These are phyloP conservation scores for Barnettozyma hawaiiensis DNA, from an alignment of 1,139 yeast genomes.

Conservation along the genomic window DNA sequence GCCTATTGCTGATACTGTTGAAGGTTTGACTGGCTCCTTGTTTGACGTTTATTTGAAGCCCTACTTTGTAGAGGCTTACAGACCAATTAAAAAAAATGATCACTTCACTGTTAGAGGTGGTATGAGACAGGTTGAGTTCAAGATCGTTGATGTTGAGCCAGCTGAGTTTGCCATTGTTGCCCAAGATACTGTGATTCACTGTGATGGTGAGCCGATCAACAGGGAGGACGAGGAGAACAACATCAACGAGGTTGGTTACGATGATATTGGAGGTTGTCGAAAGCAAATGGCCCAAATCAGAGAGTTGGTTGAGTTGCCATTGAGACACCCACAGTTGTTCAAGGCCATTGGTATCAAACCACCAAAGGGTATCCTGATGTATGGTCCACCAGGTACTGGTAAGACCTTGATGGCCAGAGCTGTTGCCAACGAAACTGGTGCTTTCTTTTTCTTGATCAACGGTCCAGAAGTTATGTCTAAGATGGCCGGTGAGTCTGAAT, in stretches of 20 bases:
- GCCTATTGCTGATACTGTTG: slow-evolving; percentile 97
- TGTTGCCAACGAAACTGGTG: slow-evolving; percentile 98
- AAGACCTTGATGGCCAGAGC: slow-evolving; percentile 99
- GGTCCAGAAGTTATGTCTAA: slow-evolving; percentile 99
- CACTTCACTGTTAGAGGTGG: slow-evolving; percentile 96
- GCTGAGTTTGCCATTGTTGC: slow-evolving; percentile 97
- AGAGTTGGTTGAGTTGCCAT: slow-evolving; percentile 92
- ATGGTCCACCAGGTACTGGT: slow-evolving; percentile 99
- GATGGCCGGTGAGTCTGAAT: slow-evolving; percentile 99
- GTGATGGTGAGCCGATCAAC: slow-evolving; percentile 98
- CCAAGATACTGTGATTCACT: slow-evolving; percentile 95
- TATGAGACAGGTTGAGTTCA: slow-evolving; percentile 98
- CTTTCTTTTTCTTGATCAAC: slow-evolving; percentile 92
- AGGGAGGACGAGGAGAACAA: slow-evolving; percentile 98
- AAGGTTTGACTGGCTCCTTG: slow-evolving; percentile 96
- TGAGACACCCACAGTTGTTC: slow-evolving; percentile 95
- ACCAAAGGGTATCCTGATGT: slow-evolving; percentile 96
- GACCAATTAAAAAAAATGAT: slow-evolving; percentile 98
- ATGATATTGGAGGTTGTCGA: slow-evolving; percentile 98
- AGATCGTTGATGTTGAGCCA: slow-evolving; percentile 97
- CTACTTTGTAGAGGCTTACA: slow-evolving; percentile 95
- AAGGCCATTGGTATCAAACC: slow-evolving; percentile 97
- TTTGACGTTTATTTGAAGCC: slow-evolving; percentile 97
- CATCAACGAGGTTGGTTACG: slow-evolving; percentile 95
- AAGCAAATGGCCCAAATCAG: slow-evolving; percentile 98